Evolutionary conservation across 495 filamentous ascomycete species (phyloP).

Genomic region (Aspergillus nanangensis): DNA sequence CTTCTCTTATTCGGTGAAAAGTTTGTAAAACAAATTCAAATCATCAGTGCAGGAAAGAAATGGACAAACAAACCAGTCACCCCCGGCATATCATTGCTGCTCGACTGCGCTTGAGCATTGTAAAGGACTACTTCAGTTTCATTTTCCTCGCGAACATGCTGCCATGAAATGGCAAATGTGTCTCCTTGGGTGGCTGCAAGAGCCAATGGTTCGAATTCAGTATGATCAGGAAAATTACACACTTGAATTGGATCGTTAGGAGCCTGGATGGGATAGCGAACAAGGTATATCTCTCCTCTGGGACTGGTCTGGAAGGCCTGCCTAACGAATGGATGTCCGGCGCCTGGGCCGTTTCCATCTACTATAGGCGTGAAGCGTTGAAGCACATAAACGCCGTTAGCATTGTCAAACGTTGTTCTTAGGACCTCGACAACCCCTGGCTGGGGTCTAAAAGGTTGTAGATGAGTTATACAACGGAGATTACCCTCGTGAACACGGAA

Average conservation of each 20-base stretch:
- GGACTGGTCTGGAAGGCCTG: slow-evolving; percentile 22
- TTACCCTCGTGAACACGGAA: slow-evolving; percentile 15
- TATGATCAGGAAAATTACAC: slow-evolving; percentile 28
- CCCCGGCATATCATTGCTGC: slow-evolving; percentile 2
- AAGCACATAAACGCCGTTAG: slow-evolving; percentile 23
- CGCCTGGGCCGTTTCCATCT: slow-evolving; percentile 17
- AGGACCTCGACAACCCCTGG: slow-evolving; percentile 27
- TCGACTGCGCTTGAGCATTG: slow-evolving; percentile 3
- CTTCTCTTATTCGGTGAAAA: too few relatives aligned
- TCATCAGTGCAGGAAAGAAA: background rate
- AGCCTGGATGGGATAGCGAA: slow-evolving; percentile 17
- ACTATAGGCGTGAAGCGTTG: slow-evolving; percentile 26
- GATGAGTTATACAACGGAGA: slow-evolving; percentile 5
- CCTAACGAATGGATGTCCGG: slow-evolving; percentile 32
- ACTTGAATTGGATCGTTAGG: slow-evolving; percentile 13
- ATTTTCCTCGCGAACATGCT: slow-evolving; percentile 18
- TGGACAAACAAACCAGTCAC: slow-evolving; percentile 12
- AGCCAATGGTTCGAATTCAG: slow-evolving; percentile 27
- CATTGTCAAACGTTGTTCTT: slow-evolving; percentile 23
- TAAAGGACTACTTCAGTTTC: slow-evolving; percentile 30
- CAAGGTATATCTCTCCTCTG: slow-evolving; percentile 23
- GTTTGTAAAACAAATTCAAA: background rate
- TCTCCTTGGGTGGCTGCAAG: slow-evolving; percentile 20
- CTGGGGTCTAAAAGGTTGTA: slow-evolving; percentile 19
- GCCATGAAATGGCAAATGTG: slow-evolving; percentile 41